Evolutionary conservation across 2,329 filamentous ascomycete species (phyloP).

Genomic region (Colletotrichum lindemuthianum): DNA sequence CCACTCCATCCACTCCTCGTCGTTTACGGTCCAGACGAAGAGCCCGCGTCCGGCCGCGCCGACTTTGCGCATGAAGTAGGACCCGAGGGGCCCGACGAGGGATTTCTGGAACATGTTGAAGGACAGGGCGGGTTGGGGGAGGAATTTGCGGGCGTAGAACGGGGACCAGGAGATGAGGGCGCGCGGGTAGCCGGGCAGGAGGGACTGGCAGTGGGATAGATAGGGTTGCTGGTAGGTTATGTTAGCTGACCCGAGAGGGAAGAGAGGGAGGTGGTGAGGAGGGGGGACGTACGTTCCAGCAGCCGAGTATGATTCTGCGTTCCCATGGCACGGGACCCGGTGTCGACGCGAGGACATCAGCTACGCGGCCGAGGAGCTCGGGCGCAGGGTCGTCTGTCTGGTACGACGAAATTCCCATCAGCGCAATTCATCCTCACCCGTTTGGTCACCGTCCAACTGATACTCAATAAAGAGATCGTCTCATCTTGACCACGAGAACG

Average conservation of each 20-base stretch:
- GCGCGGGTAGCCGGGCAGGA: slow-evolving; percentile 71
- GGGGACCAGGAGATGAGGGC: slow-evolving; percentile 76
- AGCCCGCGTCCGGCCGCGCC: slow-evolving; percentile 61
- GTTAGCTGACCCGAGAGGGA: background rate
- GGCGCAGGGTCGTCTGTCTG: slow-evolving; percentile 76
- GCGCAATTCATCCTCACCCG: no score
- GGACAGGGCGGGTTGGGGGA: slow-evolving; percentile 70
- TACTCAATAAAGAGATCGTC: no score
- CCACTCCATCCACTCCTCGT: slow-evolving; percentile 83
- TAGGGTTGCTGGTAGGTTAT: slow-evolving; percentile 56
- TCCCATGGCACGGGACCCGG: slow-evolving; percentile 70
- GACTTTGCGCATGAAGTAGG: slow-evolving; percentile 71
- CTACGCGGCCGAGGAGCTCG: slow-evolving; percentile 76
- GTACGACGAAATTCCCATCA: background rate
- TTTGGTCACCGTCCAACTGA: no score
- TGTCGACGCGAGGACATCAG: slow-evolving; percentile 68
- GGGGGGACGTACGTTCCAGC: slow-evolving; percentile 73
- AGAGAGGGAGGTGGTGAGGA: background rate
- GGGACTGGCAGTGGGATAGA: slow-evolving; percentile 68
- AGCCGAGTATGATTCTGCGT: slow-evolving; percentile 79
- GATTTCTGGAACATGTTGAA: slow-evolving; percentile 81
- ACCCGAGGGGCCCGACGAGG: slow-evolving; percentile 75
- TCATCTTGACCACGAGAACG: no score
- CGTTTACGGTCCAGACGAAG: slow-evolving; percentile 89
- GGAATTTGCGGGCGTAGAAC: slow-evolving; percentile 76